These are phyloP conservation scores for Magnolia kwangsiensis DNA, from an alignment of 164 flowering plant species.

Conservation along the genomic window DNA sequence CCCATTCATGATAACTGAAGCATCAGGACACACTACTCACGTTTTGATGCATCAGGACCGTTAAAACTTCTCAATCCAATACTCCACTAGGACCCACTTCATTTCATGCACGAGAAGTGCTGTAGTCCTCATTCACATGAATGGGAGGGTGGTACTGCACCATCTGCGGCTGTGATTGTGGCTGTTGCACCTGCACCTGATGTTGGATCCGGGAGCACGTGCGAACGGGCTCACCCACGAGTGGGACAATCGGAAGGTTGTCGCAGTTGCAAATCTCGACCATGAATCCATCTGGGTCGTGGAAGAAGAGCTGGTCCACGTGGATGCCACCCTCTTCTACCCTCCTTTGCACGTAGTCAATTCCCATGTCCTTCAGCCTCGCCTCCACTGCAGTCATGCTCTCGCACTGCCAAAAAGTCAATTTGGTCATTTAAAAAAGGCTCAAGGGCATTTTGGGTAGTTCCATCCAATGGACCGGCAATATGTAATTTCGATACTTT, in stretches of 20 bases:
- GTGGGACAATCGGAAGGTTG: slow-evolving; percentile 65
- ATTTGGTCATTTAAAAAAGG: no score
- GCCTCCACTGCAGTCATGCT: slow-evolving; percentile 73
- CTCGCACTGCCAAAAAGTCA: slow-evolving; percentile 51
- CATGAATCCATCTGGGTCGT: slow-evolving; percentile 93
- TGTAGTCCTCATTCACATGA: slow-evolving; percentile 4
- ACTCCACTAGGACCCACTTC: no score
- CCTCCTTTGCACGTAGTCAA: slow-evolving; percentile 33
- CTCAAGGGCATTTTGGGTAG: no score
- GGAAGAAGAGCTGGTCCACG: slow-evolving; percentile 80
- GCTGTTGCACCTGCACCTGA: slow-evolving; percentile 14
- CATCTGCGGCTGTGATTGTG: slow-evolving; percentile 28
- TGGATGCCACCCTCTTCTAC: slow-evolving; percentile 71
- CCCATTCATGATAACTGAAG: no score
- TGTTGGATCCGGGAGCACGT: slow-evolving; percentile 44
- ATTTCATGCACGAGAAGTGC: not conserved
- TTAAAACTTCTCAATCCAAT: no score
- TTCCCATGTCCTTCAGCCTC: slow-evolving; percentile 59
- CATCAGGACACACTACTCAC: no score
- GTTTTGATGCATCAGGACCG: no score
- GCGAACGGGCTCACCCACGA: slow-evolving; percentile 44
- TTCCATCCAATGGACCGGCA: no score
- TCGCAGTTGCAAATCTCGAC: slow-evolving; percentile 91
- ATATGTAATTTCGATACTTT: no score
- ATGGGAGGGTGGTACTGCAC: slow-evolving; percentile 12